phyloP scores from a whole-genome alignment of 352 stramenopile genomes.

The Globisporangium megalacanthum region DNA sequence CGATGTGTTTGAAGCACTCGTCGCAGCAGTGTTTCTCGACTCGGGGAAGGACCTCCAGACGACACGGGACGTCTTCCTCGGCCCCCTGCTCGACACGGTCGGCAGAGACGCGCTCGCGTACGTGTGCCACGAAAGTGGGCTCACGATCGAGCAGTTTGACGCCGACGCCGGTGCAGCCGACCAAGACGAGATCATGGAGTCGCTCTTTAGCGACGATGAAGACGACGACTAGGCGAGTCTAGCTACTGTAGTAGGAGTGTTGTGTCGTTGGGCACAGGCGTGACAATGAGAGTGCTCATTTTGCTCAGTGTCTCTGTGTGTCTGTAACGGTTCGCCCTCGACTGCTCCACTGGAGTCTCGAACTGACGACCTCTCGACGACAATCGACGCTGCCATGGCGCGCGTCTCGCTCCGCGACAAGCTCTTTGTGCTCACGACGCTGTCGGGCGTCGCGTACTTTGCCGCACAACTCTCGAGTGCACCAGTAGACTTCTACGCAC shows the following conservation, averaged over 20 bases:
- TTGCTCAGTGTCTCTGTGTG: background rate
- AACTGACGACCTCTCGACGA: background rate
- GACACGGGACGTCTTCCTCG: slow-evolving; percentile 81
- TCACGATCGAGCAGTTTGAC: slow-evolving; percentile 24
- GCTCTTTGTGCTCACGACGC: slow-evolving; percentile 11
- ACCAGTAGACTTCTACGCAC: slow-evolving; percentile 32
- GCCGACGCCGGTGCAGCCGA: slow-evolving; percentile 15
- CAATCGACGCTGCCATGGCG: background rate
- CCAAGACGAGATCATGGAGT: slow-evolving; percentile 18
- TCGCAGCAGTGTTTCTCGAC: slow-evolving; percentile 84
- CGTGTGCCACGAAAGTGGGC: slow-evolving; percentile 67
- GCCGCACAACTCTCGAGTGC: slow-evolving; percentile 20
- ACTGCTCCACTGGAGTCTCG: no score
- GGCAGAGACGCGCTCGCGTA: slow-evolving; percentile 65
- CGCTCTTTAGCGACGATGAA: slow-evolving; percentile 16
- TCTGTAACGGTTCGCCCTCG: no score
- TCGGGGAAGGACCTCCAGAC: slow-evolving; percentile 60
- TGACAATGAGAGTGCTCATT: background rate
- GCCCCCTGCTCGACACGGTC: slow-evolving; percentile 64
- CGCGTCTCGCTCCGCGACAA: slow-evolving; percentile 8
- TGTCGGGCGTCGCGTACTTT: slow-evolving; percentile 19
- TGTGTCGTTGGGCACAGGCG: background rate
- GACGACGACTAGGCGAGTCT: background rate
- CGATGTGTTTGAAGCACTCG: slow-evolving; percentile 85
- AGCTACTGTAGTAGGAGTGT: background rate